phyloP scores from a whole-genome alignment of 225 moss, liverwort and hornwort species.

The Sphagnum tenellum region DNA sequence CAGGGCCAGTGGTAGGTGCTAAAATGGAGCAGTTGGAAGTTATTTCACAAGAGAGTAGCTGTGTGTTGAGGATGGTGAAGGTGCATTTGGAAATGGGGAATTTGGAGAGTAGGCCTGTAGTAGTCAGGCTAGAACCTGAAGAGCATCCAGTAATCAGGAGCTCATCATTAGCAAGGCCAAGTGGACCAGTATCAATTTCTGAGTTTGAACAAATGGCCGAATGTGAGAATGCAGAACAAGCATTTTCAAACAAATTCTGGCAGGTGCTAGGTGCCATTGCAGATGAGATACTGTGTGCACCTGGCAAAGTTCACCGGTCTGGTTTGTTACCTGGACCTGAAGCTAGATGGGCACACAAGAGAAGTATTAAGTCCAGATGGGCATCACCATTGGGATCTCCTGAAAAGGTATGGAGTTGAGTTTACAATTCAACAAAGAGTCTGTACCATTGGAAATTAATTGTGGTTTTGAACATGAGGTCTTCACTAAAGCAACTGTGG shows the following conservation, averaged over 20 bases:
- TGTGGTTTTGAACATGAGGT: constrained; percentile 1
- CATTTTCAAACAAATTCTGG: constrained; percentile 7
- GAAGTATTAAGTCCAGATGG: constrained; percentile 25
- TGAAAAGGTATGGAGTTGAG: constrained; percentile 6
- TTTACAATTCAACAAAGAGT: not conserved
- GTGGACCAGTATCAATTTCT: not conserved
- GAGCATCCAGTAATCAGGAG: too few relatives aligned
- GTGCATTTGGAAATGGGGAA: too few relatives aligned
- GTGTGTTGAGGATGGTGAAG: too few relatives aligned
- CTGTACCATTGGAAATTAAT: not conserved
- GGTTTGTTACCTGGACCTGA: constrained; percentile 18
- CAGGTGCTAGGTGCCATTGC: constrained; percentile 4
- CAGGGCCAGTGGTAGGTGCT: not conserved
- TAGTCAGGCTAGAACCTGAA: too few relatives aligned
- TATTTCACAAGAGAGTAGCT: not conserved
- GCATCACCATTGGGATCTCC: constrained; percentile 12
- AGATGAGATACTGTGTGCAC: constrained; percentile 6
- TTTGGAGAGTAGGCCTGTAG: too few relatives aligned
- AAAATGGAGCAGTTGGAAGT: not conserved
- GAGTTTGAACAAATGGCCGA: constrained; percentile 6
- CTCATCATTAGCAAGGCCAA: not conserved
- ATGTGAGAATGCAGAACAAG: constrained; percentile 1
- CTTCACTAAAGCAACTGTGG: not conserved
- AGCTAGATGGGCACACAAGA: constrained; percentile 33
- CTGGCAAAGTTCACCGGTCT: constrained; percentile 7